Percentiles rank a stretch among this genome's conserved stretches.
phyloP scores from a whole-genome alignment of 148 eudicot species.

The Beta vulgaris region DNA sequence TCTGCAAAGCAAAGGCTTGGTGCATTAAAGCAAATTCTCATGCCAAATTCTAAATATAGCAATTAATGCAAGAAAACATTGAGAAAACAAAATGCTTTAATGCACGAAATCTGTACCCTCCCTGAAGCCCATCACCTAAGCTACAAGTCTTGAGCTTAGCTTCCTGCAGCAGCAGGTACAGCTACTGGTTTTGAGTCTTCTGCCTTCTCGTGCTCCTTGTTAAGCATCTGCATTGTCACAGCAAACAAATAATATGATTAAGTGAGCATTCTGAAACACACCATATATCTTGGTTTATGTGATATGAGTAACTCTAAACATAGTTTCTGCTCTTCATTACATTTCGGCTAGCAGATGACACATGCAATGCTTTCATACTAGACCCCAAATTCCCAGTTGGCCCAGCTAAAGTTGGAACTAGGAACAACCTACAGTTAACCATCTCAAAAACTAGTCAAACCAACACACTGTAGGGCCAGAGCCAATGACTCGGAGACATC shows the following conservation, averaged over 20 bases:
- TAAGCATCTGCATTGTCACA: constrained; percentile 46
- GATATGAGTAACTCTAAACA: background rate
- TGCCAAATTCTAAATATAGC: constrained; percentile 10
- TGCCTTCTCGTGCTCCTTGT: constrained; percentile 68
- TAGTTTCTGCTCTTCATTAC: background rate
- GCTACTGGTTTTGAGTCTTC: constrained; percentile 51
- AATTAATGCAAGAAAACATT: constrained; percentile 2
- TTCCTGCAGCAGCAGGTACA: constrained; percentile 40
- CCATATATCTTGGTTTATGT: background rate
- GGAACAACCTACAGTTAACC: background rate
- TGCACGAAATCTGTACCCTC: constrained; percentile 6
- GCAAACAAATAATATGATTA: no score
- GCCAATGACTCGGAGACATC: background rate
- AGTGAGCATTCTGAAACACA: background rate
- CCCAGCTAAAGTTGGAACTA: background rate
- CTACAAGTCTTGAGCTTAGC: constrained; percentile 15
- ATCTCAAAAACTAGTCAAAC: background rate
- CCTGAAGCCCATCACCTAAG: background rate
- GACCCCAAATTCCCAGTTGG: background rate
- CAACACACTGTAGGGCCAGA: background rate
- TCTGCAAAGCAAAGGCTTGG: background rate
- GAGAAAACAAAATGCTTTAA: constrained; percentile 8
- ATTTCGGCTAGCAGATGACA: background rate
- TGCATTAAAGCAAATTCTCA: constrained; percentile 17
- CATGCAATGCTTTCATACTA: background rate